These are phyloP conservation scores for Leccinum rimulosum DNA, from an alignment of 768 basidiomycete genomes.

Conservation along the genomic window DNA sequence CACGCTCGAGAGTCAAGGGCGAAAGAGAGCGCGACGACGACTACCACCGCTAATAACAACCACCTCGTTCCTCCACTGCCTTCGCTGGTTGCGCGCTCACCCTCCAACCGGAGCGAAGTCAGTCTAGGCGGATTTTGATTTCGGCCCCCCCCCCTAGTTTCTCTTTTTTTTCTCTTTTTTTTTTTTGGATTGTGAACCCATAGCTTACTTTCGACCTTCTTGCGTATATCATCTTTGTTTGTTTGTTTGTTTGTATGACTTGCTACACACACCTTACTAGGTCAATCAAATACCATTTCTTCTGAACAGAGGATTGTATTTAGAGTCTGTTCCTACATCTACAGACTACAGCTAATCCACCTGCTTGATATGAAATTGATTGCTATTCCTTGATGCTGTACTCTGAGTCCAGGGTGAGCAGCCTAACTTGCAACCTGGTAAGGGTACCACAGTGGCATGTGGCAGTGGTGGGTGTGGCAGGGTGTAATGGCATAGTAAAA, in stretches of 20 bases:
- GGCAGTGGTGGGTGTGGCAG: too few relatives aligned
- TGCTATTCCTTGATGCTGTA: too few relatives aligned
- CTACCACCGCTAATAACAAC: slow-evolving; percentile 22
- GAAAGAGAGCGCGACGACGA: slow-evolving; percentile 27
- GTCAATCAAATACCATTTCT: neutral
- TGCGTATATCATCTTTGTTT: slow-evolving; percentile 22
- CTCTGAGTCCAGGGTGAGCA: too few relatives aligned
- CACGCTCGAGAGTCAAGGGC: slow-evolving; percentile 55
- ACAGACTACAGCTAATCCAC: too few relatives aligned
- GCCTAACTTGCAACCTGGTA: too few relatives aligned
- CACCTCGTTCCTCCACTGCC: slow-evolving; percentile 34
- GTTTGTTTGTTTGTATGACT: slow-evolving; percentile 3
- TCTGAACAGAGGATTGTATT: neutral
- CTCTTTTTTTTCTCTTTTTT: neutral
- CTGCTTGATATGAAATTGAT: too few relatives aligned
- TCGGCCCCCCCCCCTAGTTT: neutral
- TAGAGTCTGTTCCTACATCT: too few relatives aligned
- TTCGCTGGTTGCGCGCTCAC: slow-evolving; percentile 34
- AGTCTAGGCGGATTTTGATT: slow-evolving; percentile 38
- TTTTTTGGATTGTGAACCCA: neutral
- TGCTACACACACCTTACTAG: neutral
- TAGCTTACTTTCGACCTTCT: slow-evolving; percentile 33
- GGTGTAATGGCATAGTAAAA: too few relatives aligned
- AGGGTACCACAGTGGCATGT: too few relatives aligned
- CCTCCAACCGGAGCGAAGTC: slow-evolving; percentile 46